Conservation (phyloP, 805 yeast genomes). For the Teunomyces kruisii region DNA sequence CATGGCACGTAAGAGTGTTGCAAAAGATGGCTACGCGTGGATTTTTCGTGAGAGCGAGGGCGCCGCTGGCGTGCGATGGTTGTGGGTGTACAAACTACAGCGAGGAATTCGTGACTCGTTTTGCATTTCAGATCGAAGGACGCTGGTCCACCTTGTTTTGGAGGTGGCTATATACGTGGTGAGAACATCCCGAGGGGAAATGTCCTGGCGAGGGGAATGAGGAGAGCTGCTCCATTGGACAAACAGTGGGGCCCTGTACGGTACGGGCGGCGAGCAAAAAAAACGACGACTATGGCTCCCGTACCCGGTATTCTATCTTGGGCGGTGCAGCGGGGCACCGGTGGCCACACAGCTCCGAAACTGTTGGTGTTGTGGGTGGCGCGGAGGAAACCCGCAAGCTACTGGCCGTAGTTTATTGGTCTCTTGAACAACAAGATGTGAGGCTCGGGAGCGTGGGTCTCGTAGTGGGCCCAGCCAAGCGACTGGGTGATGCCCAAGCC, state of each 20-base stretch:
- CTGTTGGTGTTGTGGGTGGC: too few relatives aligned
- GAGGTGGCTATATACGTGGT: not conserved
- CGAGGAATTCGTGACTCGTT: conserved; percentile 1
- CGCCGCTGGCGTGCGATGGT: not conserved
- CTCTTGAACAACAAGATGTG: conserved; percentile 84
- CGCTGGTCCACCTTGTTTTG: not conserved
- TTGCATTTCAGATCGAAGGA: not conserved
- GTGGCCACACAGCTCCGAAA: not conserved
- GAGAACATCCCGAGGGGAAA: not conserved
- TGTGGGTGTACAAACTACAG: too few relatives aligned
- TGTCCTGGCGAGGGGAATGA: not conserved
- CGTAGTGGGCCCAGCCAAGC: conserved; percentile 97
- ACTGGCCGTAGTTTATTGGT: conserved; percentile 55
- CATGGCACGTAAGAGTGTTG: conserved; percentile 1
- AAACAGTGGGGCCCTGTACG: too few relatives aligned
- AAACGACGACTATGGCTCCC: too few relatives aligned
- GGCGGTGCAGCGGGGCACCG: not conserved
- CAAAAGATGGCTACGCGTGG: conserved; percentile 1
- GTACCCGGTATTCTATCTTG: not conserved
- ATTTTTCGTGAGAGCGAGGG: not conserved
- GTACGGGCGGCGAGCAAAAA: too few relatives aligned
- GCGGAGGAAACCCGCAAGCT: conserved; percentile 1
- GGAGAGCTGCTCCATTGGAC: too few relatives aligned
- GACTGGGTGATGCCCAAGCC: conserved; percentile 97
- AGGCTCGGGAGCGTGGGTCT: conserved; percentile 98